phyloP scores from a whole-genome alignment of 2,329 filamentous ascomycete genomes.

The Hypomyces rosellus region DNA sequence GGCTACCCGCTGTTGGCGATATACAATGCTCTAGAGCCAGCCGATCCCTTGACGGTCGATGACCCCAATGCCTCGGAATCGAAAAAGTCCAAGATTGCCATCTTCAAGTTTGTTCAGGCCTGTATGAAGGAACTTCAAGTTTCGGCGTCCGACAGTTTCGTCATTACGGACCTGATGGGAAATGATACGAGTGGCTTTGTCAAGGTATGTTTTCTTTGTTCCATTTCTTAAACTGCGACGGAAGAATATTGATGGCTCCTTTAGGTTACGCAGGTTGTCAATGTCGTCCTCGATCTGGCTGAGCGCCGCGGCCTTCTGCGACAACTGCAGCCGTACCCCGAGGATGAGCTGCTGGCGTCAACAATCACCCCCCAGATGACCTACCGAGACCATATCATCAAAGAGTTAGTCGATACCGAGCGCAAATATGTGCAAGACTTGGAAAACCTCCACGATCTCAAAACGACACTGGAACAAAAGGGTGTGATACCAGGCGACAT shows the following conservation, averaged over 20 bases:
- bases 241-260: not conserved
- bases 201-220: slow-evolving; percentile 53
- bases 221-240: not conserved
- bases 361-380: slow-evolving; percentile 60
- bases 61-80: slow-evolving; percentile 54
- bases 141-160: slow-evolving; percentile 76
- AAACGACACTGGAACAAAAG: slow-evolving; percentile 81
- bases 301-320: slow-evolving; percentile 69
- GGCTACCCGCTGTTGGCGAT: slow-evolving; percentile 81
- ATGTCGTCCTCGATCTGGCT: slow-evolving; percentile 81
- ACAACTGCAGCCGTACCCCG: slow-evolving; percentile 51
- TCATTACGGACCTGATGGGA: slow-evolving; percentile 84
- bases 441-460: slow-evolving; percentile 87
- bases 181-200: slow-evolving; percentile 96
- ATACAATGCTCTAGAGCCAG: slow-evolving; percentile 78
- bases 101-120: slow-evolving; percentile 88
- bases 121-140: slow-evolving; percentile 79
- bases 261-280: slow-evolving; percentile 80
- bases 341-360: slow-evolving; percentile 41
- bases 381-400: slow-evolving; percentile 79
- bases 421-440: slow-evolving; percentile 97
- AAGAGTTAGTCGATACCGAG: slow-evolving; percentile 89
- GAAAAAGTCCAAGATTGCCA: slow-evolving; percentile 78
- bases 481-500: slow-evolving; percentile 83
- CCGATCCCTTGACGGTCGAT: slow-evolving; percentile 61